Evolutionary conservation across 345 rosid genomes (phyloP), one percentile per base, ranked within the genome.

Genomic region (Populus davidiana): DNA sequence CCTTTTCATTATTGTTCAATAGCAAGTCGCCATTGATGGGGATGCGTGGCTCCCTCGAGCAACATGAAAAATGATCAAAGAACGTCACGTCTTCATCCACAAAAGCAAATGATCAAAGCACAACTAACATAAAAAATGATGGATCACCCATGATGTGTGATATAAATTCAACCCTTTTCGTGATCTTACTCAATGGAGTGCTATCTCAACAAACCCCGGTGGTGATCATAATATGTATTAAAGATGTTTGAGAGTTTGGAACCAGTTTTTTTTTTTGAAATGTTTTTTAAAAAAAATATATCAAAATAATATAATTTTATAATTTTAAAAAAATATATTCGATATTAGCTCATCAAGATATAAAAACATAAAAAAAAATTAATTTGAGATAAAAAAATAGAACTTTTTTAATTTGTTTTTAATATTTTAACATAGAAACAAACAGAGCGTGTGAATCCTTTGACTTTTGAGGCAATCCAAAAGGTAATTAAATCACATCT

Each of bases 81-180:
- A 38, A 17, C 8, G 72, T 67, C 71, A 49, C 36, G 35, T 35
- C 49, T 1, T 44, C 63, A 39, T 65, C 64, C 3, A 49, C 8
- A 35, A 67, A 31, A 75, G 39, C 8, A 36, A 29, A 20, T 16
- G 23, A 11, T 65, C 11, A 35, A 43, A 16, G 41, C 39, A 52
- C 64, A 75, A 67, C 50, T 50, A 50, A 50, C 71, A 50, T 23
- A 16, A 56, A 36, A 56, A 56, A 27, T 54, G 67, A 76, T 76
- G 67, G 38, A 25, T 41, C 56, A 47, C 18, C 73, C 79, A 66
- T 68, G 79, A 68, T 68, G 38, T 23, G 79, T 17, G 52, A 68
- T 69, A 10, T 3, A 59, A 56, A 56, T 14, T 44, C 54, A 69
- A 68, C 5, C n/a, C 41, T 76, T 54, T 76, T 17, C 8, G 73